Percentiles rank a stretch among this genome's conserved stretches.
Conservation (phyloP, 495 filamentous ascomycete species). For the Daldinia caldariorum region DNA sequence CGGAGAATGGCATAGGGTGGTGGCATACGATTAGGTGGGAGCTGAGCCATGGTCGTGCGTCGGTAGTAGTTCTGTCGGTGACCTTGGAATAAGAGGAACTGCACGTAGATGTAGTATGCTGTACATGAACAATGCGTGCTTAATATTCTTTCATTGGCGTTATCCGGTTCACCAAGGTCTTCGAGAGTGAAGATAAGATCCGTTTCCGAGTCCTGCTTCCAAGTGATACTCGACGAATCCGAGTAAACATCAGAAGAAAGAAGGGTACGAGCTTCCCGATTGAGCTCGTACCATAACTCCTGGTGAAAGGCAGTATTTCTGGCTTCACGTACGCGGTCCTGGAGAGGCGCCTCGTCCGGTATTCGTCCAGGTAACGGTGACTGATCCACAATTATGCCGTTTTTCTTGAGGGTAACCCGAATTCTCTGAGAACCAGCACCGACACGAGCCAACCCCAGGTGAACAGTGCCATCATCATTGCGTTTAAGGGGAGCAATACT, state of each 20-base stretch:
- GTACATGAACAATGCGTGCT: conserved; percentile 59
- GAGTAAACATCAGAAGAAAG: conserved; percentile 71
- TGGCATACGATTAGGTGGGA: conserved; percentile 57
- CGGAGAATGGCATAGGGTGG: conserved; percentile 46
- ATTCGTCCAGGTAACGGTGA: conserved; percentile 57
- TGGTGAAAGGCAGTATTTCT: conserved; percentile 90
- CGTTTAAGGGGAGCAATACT: conserved; percentile 81
- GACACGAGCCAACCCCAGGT: conserved; percentile 73
- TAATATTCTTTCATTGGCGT: conserved; percentile 55
- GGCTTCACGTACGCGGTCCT: conserved; percentile 78
- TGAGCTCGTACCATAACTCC: conserved; percentile 92
- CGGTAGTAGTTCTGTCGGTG: conserved; percentile 73
- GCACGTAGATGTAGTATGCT: conserved; percentile 59
- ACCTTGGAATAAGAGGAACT: conserved; percentile 75
- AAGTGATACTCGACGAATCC: conserved; percentile 65
- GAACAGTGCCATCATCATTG: conserved; percentile 75
- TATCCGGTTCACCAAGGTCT: conserved; percentile 60
- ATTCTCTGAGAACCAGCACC: conserved; percentile 67
- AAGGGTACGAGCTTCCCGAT: conserved; percentile 78
- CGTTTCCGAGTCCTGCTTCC: conserved; percentile 62
- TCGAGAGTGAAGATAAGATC: conserved; percentile 74
- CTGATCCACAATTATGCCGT: conserved; percentile 61
- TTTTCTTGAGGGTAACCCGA: conserved; percentile 65
- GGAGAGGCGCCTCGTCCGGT: conserved; percentile 54
- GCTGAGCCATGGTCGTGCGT: conserved; percentile 68